These are phyloP conservation scores for Penicillium hordei DNA, from an alignment of 2,329 filamentous ascomycete species.

Conservation along the genomic window DNA sequence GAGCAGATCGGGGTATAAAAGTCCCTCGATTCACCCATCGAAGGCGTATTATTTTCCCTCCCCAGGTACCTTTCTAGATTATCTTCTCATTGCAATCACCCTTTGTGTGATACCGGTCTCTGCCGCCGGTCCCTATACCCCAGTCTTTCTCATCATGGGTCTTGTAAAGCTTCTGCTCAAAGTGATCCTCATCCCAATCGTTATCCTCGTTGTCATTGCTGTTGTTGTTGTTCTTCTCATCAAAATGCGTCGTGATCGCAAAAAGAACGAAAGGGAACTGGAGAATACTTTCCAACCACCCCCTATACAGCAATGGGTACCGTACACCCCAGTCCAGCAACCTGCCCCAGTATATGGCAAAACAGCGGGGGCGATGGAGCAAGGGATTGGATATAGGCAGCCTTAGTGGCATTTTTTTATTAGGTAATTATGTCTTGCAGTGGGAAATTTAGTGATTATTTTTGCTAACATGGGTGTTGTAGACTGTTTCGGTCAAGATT, in stretches of 20 bases:
- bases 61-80: neutral
- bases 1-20: slow-evolving; percentile 2
- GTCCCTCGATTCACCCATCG: neutral
- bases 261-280: slow-evolving; percentile 13
- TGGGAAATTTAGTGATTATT: neutral
- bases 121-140: neutral
- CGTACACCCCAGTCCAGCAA: slow-evolving; percentile 15
- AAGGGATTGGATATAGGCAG: slow-evolving; percentile 5
- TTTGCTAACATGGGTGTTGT: neutral
- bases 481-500: neutral
- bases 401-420: neutral
- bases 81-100: neutral
- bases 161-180: slow-evolving; percentile 24
- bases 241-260: slow-evolving; percentile 14
- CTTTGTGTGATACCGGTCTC: neutral
- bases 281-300: slow-evolving; percentile 17
- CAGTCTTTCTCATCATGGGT: slow-evolving; percentile 14
- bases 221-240: slow-evolving; percentile 9
- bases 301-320: slow-evolving; percentile 21
- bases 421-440: neutral
- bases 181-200: slow-evolving; percentile 23
- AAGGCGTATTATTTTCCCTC: neutral
- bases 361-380: slow-evolving; percentile 15
- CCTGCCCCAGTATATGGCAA: slow-evolving; percentile 14
- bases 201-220: slow-evolving; percentile 13